phyloP scores from a whole-genome alignment of 2,329 filamentous ascomycete species.

The Zasmidium citrigriseum region DNA sequence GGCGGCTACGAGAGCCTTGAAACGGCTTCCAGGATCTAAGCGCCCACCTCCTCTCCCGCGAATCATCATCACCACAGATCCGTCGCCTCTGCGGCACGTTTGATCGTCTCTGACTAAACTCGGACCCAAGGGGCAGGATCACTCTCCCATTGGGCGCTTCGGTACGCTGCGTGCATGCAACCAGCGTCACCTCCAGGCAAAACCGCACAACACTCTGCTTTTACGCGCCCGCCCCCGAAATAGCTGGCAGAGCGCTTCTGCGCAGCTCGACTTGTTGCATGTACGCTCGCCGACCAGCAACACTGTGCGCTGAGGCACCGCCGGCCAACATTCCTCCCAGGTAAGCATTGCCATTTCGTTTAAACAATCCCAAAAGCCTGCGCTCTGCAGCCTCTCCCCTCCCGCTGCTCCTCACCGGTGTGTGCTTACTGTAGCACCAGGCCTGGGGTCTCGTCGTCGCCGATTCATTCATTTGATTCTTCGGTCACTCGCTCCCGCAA shows the following conservation, averaged over 20 bases:
- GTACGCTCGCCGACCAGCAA: conserved; percentile 21
- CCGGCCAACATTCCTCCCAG: conserved; percentile 18
- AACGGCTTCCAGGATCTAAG: conserved; percentile 18
- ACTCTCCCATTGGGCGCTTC: conserved; percentile 15
- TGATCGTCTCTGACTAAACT: conserved; percentile 8
- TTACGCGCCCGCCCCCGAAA: conserved; percentile 33
- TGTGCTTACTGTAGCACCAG: conserved; percentile 27
- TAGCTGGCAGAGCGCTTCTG: conserved; percentile 24
- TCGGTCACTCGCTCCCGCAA: conserved; percentile 30
- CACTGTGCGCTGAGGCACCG: conserved; percentile 25
- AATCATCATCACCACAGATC: conserved; percentile 22
- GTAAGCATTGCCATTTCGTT: conserved; percentile 23
- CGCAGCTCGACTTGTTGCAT: conserved; percentile 25
- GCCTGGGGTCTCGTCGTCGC: conserved; percentile 26
- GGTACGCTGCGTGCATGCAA: conserved; percentile 13
- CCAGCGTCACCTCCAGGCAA: conserved; percentile 17
- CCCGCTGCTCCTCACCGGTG: conserved; percentile 21
- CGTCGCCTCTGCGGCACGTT: conserved; percentile 11
- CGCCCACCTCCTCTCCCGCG: conserved; percentile 14
- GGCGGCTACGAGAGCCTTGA: conserved; percentile 13
- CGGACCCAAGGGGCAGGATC: conserved; percentile 13
- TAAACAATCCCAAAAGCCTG: conserved; percentile 22
- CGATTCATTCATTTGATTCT: conserved; percentile 35
- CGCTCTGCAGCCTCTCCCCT: conserved; percentile 12
- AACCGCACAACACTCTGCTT: conserved; percentile 15